Evolutionary conservation across 1,284 basidiomycete species (phyloP).

Genomic region (Mixia osmundae): DNA sequence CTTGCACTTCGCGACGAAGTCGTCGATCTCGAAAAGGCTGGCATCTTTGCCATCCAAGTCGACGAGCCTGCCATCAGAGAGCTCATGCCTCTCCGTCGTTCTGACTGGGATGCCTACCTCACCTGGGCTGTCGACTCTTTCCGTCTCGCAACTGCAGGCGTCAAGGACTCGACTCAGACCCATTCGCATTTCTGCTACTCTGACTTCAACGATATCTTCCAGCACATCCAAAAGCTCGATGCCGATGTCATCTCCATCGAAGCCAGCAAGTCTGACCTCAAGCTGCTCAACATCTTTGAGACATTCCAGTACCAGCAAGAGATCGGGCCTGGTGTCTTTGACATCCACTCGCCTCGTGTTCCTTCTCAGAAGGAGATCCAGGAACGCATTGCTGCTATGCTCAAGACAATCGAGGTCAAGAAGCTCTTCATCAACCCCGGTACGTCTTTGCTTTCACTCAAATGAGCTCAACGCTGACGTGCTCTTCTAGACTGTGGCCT

Average conservation of each 20-base stretch:
- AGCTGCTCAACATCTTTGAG: constrained; percentile 88
- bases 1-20: constrained; percentile 97
- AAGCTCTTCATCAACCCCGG: constrained; percentile 16
- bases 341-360: constrained; percentile 98
- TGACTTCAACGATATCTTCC: constrained; percentile 94
- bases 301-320: constrained; percentile 88
- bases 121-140: constrained; percentile 95
- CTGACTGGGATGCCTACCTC: constrained; percentile 86
- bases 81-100: constrained; percentile 80
- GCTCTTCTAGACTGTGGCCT: constrained; percentile 64
- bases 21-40: constrained; percentile 86
- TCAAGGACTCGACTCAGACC: constrained; percentile 72
- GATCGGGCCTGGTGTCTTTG: constrained; percentile 39
- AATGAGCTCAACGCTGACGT: constrained; percentile 24
- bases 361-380: constrained; percentile 83
- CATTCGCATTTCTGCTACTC: constrained; percentile 98
- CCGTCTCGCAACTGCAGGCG: constrained; percentile 83
- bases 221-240: constrained; percentile 87
- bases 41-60: constrained; percentile 95
- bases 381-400: constrained; percentile 66
- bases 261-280: constrained; percentile 93
- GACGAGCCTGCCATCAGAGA: constrained; percentile 99
- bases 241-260: constrained; percentile 99
- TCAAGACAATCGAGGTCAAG: constrained; percentile 12
- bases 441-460: not conserved